phyloP scores from a whole-genome alignment of 1,284 basidiomycete genomes.

The Leccinum holopus region DNA sequence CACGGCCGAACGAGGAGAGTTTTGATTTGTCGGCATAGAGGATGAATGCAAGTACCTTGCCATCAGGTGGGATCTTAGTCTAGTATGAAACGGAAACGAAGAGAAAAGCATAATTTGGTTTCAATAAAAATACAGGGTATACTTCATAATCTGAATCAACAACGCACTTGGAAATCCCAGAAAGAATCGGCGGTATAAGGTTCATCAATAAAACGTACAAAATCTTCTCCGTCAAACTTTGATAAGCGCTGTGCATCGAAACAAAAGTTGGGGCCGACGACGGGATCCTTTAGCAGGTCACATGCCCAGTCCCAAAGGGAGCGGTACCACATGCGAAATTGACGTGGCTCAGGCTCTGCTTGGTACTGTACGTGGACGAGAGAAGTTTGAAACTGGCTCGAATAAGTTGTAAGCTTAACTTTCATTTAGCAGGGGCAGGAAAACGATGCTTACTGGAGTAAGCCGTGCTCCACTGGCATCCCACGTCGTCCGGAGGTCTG shows the following conservation, averaged over 20 bases:
- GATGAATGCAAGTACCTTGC: slow-evolving; percentile 26
- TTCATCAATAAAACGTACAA: slow-evolving; percentile 34
- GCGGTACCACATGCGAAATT: slow-evolving; percentile 8
- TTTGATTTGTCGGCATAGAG: slow-evolving; percentile 49
- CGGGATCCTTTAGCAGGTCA: slow-evolving; percentile 12
- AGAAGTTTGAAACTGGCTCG: slow-evolving; percentile 10
- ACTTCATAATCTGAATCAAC: neutral
- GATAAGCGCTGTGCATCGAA: slow-evolving; percentile 29
- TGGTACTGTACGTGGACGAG: slow-evolving; percentile 5
- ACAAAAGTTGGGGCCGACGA: slow-evolving; percentile 18
- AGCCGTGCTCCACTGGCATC: slow-evolving; percentile 2
- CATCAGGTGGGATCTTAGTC: slow-evolving; percentile 22
- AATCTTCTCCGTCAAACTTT: slow-evolving; percentile 32
- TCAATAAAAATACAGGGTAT: neutral
- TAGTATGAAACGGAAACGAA: slow-evolving; percentile 4
- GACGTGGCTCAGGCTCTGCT: neutral
- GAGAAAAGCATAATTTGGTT: neutral
- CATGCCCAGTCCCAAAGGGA: slow-evolving; percentile 18
- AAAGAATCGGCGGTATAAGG: slow-evolving; percentile 30
- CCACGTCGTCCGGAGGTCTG: slow-evolving; percentile 8
- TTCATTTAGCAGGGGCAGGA: neutral
- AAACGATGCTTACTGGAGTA: slow-evolving; percentile 6
- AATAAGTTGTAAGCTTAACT: neutral
- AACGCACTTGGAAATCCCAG: slow-evolving; percentile 14
- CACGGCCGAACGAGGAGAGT: slow-evolving; percentile 43